phyloP scores from a whole-genome alignment of 768 basidiomycete species.

The Tricholoma hemisulphureum region DNA sequence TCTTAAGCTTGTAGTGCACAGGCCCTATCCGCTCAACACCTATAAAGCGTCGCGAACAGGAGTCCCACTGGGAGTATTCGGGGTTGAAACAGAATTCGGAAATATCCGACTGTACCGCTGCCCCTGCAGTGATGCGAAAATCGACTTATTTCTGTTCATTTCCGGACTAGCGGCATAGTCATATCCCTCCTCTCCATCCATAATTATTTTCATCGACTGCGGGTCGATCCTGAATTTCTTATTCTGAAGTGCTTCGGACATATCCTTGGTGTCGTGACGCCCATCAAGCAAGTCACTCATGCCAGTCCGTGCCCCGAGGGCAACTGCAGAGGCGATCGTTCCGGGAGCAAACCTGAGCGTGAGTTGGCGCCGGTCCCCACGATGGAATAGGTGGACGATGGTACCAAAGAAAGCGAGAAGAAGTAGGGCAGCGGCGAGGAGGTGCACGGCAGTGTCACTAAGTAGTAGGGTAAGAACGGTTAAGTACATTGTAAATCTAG shows the following conservation, averaged over 20 bases:
- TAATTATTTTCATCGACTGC: conserved; percentile 48
- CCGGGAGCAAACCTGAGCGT: conserved; percentile 48
- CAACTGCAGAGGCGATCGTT: conserved; percentile 56
- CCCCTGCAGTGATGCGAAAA: conserved; percentile 34
- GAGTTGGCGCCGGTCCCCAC: conserved; percentile 41
- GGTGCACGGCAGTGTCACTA: conserved; percentile 43
- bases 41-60: too few relatives aligned
- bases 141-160: conserved; percentile 30
- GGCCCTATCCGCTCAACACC: too few relatives aligned
- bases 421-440: conserved; percentile 42
- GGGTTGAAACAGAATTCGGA: too few relatives aligned
- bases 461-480: too few relatives aligned
- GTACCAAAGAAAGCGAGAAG: conserved; percentile 43
- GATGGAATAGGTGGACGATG: conserved; percentile 48
- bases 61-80: too few relatives aligned
- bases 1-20: too few relatives aligned
- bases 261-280: conserved; percentile 38
- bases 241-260: conserved; percentile 39
- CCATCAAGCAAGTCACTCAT: conserved; percentile 45
- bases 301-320: conserved; percentile 51
- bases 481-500: neutral
- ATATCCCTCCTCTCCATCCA: conserved; percentile 53
- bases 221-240: conserved; percentile 53
- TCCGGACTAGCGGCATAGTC: conserved; percentile 37
- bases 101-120: too few relatives aligned